These are phyloP conservation scores for Golubevia sp. DNA, from an alignment of 1,284 basidiomycete species.

Conservation along the genomic window DNA sequence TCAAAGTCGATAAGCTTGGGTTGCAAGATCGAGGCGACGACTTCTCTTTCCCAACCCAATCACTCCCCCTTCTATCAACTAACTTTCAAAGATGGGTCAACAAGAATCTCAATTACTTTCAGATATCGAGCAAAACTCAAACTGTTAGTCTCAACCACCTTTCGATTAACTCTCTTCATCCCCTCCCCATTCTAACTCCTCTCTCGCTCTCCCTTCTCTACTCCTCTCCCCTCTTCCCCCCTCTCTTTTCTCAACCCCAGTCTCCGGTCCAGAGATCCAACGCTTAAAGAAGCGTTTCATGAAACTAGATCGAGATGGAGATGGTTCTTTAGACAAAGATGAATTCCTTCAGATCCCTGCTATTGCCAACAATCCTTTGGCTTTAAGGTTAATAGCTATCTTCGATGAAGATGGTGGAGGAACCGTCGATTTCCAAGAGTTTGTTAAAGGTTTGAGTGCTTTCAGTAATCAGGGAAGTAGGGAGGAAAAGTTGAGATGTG, in stretches of 20 bases:
- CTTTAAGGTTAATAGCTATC: constrained; percentile 6
- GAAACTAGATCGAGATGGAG: constrained; percentile 57
- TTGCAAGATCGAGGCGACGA: background rate
- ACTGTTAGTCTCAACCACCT: constrained; percentile 70
- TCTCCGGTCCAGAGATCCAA: constrained; percentile 32
- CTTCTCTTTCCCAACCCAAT: constrained; percentile 8
- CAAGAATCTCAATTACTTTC: constrained; percentile 87
- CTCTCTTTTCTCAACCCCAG: background rate
- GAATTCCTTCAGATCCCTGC: background rate
- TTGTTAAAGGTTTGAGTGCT: constrained; percentile 93
- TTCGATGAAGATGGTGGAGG: constrained; percentile 77
- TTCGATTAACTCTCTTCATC: background rate
- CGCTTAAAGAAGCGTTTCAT: constrained; percentile 54
- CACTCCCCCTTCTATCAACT: too few species aligned
- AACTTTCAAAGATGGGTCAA: constrained; percentile 60
- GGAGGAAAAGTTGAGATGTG: constrained; percentile 95
- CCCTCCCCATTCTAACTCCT: background rate
- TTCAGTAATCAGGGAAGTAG: constrained; percentile 94
- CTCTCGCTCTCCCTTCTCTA: background rate
- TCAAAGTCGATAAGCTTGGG: too few species aligned
- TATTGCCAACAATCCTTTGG: background rate
- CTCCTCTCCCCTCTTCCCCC: background rate
- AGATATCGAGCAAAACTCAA: constrained; percentile 89
- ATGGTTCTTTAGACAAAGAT: constrained; percentile 13
- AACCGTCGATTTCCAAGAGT: constrained; percentile 98